Base-by-base conservation (phyloP, 306 rosid genomes). In the Vigna reflexopilosa region DNA sequence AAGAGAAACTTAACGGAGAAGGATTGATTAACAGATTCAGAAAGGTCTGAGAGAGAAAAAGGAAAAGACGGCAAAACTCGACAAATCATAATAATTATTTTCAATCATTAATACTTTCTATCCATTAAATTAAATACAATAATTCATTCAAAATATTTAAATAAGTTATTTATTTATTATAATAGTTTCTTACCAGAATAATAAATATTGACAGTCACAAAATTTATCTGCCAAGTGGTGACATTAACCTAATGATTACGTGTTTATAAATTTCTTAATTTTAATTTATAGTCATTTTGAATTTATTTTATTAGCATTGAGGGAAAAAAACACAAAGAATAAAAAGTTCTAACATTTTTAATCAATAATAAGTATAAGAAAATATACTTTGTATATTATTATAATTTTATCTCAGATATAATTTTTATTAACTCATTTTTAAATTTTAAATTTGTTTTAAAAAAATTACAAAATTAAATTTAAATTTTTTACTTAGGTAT, bases 11-110 rank as follows among this genome's bases (percentile, higher is more conserved):
- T 86, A 72, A 77, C 26, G 77, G n/a, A 44, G 89, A 78, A 82
- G 83, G 51, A 71, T 64, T 54, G 51, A 67, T 64, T 36, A 55
- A 72, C 80, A 51, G 81, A 51, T 80, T 59, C 48, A 61, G 51
- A 30, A 67, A 64, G 52, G 42, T 42, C 59, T 77, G 84, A 68
- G 81, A 78, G 80, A 71, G 61, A 72, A 7, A 77, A 24, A 50
- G 75, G 93, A 84, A 88, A 80, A 73, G 38, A 79, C 87, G 87
- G 73, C 77, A 93, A 89, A 89, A 89, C 8, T 61, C 59, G 93
- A 82, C 93, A 86, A 86, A 81, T 55, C 20, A 44, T 50, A 42
- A 48, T 68, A 76, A 83, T 86, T 14, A 70, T 81, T 74, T 77
- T 80, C 42, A 12, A 59, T 75, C 42, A 19, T 51, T 68, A 17